Evolutionary conservation across 768 basidiomycete genomes (phyloP).

Genomic region (Stropharia rugosoannulata): DNA sequence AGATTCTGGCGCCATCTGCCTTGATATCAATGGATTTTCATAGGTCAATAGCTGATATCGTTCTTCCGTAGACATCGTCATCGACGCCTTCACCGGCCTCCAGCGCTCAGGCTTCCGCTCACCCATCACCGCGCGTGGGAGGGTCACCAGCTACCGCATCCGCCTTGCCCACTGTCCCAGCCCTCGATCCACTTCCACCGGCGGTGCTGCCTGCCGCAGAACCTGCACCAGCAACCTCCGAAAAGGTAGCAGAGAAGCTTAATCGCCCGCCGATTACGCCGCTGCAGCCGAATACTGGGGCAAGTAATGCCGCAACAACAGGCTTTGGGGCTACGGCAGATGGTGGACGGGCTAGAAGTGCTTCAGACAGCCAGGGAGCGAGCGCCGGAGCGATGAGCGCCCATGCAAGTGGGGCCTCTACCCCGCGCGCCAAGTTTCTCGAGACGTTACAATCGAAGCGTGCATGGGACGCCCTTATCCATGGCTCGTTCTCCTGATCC

Average conservation of each 20-base stretch:
- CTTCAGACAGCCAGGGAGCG: neutral
- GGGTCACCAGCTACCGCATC: constrained; percentile 8
- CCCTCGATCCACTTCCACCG: constrained; percentile 23
- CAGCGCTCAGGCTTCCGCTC: constrained; percentile 9
- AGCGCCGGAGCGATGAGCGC: constrained; percentile 8
- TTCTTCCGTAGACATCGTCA: constrained; percentile 2
- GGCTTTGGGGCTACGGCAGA: neutral
- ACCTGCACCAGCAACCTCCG: neutral
- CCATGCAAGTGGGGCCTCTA: constrained; percentile 15
- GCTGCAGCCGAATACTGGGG: constrained; percentile 8
- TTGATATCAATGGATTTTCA: too few species aligned
- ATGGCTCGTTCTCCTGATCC: constrained; percentile 60
- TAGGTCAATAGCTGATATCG: too few species aligned
- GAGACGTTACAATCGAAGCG: constrained; percentile 59
- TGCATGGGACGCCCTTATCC: constrained; percentile 67
- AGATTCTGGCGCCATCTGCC: neutral
- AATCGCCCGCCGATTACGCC: constrained; percentile 8
- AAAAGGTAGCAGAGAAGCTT: neutral
- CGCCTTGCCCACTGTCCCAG: constrained; percentile 3
- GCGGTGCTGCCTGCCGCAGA: constrained; percentile 8
- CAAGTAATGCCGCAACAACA: neutral
- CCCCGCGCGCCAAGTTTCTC: constrained; percentile 49
- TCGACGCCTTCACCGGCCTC: constrained; percentile 12
- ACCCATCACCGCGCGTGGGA: constrained; percentile 17
- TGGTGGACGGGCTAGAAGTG: neutral